These are phyloP conservation scores for Pisolithus thermaeus DNA, from an alignment of 1,284 basidiomycete species.

Conservation along the genomic window DNA sequence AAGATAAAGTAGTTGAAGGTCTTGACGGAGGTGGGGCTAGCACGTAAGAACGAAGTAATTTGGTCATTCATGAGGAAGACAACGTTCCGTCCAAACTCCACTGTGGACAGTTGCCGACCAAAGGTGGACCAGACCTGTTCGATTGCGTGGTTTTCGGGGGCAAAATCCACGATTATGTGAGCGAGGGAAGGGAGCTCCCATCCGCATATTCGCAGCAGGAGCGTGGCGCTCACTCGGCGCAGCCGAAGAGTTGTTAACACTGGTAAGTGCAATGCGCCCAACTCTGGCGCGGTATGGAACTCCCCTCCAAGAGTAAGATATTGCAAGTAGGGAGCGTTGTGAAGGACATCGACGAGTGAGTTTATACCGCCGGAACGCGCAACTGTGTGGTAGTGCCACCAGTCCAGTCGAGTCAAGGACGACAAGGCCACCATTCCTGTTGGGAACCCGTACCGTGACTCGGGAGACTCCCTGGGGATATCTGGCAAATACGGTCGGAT, in stretches of 20 bases:
- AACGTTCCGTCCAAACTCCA: conserved; percentile 54
- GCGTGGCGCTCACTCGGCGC: conserved; percentile 41
- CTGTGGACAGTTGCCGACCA: conserved; percentile 43
- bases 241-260: conserved; percentile 48
- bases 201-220: conserved; percentile 42
- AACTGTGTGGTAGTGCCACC: conserved; percentile 59
- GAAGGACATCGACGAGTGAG: conserved; percentile 48
- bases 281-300: conserved; percentile 25
- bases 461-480: conserved; percentile 16
- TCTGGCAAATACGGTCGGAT: conserved; percentile 38
- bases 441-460: conserved; percentile 49
- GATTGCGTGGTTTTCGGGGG: conserved; percentile 19
- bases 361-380: conserved; percentile 63
- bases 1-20: conserved; percentile 53
- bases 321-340: conserved; percentile 45
- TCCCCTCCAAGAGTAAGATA: conserved; percentile 56
- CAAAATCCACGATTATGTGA: conserved; percentile 33
- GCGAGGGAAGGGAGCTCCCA: conserved; percentile 53
- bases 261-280: conserved; percentile 33
- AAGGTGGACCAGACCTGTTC: conserved; percentile 41
- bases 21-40: conserved; percentile 39
- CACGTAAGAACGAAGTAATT: conserved; percentile 39
- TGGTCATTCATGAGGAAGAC: conserved; percentile 46
- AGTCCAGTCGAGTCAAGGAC: conserved; percentile 58
- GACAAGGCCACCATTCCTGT: conserved; percentile 39